These are phyloP conservation scores for Ophiostoma himal-ulmi DNA, from an alignment of 2,329 filamentous ascomycete genomes.

Conservation along the genomic window DNA sequence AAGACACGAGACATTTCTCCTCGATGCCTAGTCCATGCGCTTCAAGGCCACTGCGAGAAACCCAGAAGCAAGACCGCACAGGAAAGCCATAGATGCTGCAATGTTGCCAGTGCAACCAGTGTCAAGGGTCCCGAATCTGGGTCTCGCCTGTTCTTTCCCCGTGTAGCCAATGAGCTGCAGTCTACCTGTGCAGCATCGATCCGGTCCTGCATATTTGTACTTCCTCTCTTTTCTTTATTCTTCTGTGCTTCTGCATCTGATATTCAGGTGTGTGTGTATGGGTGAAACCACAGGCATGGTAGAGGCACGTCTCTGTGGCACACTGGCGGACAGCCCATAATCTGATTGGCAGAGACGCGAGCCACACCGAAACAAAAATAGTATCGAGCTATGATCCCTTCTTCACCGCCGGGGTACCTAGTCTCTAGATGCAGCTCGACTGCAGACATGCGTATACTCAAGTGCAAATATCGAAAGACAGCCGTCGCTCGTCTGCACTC, in stretches of 20 bases:
- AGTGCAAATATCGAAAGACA: neutral
- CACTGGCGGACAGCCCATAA: neutral
- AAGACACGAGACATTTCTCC: neutral
- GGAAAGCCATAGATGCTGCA: constrained; percentile 9
- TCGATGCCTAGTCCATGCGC: neutral
- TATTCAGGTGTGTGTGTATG: neutral
- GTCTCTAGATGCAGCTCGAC: neutral
- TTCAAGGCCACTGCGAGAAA: too few species aligned
- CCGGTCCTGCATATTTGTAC: constrained; percentile 14
- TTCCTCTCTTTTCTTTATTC: neutral
- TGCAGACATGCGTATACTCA: neutral
- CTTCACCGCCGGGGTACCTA: neutral
- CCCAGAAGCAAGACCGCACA: neutral
- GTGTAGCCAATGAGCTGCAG: constrained; percentile 11
- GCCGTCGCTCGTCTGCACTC: neutral
- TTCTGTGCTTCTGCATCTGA: neutral
- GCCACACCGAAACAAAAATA: constrained; percentile 7
- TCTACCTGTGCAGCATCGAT: constrained; percentile 18
- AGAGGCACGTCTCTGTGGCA: constrained; percentile 2
- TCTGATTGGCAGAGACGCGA: neutral
- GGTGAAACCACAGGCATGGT: constrained; percentile 5
- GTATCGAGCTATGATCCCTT: neutral
- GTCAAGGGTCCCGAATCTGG: constrained; percentile 6
- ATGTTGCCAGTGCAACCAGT: constrained; percentile 10
- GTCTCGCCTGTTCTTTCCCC: constrained; percentile 21